Evolutionary conservation across 2,329 filamentous ascomycete genomes (phyloP).

Genomic region (Hypoxylon sp.): DNA sequence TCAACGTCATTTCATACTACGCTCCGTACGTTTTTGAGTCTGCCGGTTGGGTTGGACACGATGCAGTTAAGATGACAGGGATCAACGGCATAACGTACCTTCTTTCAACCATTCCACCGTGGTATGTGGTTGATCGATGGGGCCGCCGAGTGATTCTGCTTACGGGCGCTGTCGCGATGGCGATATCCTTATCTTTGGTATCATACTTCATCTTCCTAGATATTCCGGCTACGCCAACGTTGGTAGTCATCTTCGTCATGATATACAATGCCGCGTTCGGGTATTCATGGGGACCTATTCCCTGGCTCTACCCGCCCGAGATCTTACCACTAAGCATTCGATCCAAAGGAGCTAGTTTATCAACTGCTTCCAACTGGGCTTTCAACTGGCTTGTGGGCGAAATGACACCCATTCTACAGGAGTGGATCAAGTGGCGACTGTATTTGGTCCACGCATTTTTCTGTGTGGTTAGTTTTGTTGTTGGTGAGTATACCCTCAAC

Average conservation of each 20-base stretch:
- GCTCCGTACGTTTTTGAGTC: slow-evolving; percentile 96
- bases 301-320: slow-evolving; percentile 99
- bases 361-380: slow-evolving; percentile 97
- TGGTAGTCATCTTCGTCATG: slow-evolving; percentile 97
- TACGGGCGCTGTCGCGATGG: slow-evolving; percentile 91
- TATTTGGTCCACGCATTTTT: slow-evolving; percentile 98
- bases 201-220: slow-evolving; percentile 97
- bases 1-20: slow-evolving; percentile 99
- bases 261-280: slow-evolving; percentile 98
- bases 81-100: slow-evolving; percentile 94
- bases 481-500: slow-evolving; percentile 76
- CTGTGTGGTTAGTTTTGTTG: slow-evolving; percentile 93
- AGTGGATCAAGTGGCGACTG: slow-evolving; percentile 91
- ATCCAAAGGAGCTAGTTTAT: slow-evolving; percentile 96
- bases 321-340: slow-evolving; percentile 96
- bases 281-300: slow-evolving; percentile 95
- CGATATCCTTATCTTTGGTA: slow-evolving; percentile 87
- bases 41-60: slow-evolving; percentile 92
- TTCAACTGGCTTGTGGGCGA: slow-evolving; percentile 98
- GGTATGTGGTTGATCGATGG: slow-evolving; percentile 96
- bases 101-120: slow-evolving; percentile 91
- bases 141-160: slow-evolving; percentile 91
- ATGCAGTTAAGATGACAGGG: slow-evolving; percentile 96
- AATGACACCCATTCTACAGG: slow-evolving; percentile 93
- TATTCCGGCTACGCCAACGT: slow-evolving; percentile 79